These are phyloP conservation scores for Colletotrichum eremochloae DNA, from an alignment of 2,329 filamentous ascomycete genomes.

Conservation along the genomic window DNA sequence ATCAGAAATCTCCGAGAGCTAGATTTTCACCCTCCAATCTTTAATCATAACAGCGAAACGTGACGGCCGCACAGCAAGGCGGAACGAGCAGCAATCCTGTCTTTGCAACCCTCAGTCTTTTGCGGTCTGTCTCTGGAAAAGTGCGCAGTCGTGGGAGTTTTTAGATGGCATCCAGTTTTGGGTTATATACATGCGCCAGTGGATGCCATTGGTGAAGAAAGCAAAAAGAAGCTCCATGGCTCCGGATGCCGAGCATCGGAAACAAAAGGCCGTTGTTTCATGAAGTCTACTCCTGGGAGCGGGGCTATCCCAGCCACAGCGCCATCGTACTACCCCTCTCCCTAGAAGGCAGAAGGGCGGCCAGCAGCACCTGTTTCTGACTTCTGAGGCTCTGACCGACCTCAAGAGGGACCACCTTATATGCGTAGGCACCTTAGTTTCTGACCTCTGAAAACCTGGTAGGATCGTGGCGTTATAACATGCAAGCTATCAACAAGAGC, in stretches of 20 bases:
- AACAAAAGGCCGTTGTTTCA: conserved; percentile 38
- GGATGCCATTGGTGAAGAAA: conserved; percentile 9
- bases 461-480: not conserved
- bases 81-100: not conserved
- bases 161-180: conserved; percentile 33
- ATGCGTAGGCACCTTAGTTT: not conserved
- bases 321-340: not conserved
- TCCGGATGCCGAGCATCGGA: conserved; percentile 39
- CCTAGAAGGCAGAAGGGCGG: not conserved
- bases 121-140: not conserved
- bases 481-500: not conserved
- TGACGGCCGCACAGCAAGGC: conserved; percentile 8
- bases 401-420: too few species aligned
- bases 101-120: not conserved
- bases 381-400: too few species aligned
- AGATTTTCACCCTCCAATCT: conserved; percentile 11
- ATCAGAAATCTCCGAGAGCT: not conserved
- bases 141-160: conserved; percentile 13
- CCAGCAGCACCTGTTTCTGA: not conserved
- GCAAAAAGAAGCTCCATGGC: not conserved
- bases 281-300: conserved; percentile 16
- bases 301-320: conserved; percentile 11
- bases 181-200: not conserved
- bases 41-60: not conserved
- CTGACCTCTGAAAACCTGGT: not conserved